These are phyloP conservation scores for Coemansia sp. DNA, from an alignment of 192 early-diverging fungal genomes.

Conservation along the genomic window DNA sequence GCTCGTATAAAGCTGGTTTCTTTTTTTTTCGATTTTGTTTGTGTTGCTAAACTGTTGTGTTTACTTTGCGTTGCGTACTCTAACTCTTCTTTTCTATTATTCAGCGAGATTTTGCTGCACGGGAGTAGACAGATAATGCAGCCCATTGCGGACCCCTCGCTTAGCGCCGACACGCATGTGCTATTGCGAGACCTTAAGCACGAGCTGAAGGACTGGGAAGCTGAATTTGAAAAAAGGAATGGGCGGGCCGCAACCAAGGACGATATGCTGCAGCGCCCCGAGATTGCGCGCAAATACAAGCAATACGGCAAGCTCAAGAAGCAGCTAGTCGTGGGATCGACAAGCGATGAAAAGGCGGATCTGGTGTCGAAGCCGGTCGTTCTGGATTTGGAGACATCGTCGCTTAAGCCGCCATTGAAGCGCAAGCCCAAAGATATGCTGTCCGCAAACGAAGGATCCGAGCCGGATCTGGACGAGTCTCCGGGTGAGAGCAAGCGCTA, in stretches of 20 bases:
- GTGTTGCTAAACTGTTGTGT: neutral
- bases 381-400: constrained; percentile 34
- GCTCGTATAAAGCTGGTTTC: too few species aligned
- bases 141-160: neutral
- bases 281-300: constrained; percentile 43
- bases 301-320: constrained; percentile 41
- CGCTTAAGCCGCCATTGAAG: constrained; percentile 23
- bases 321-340: neutral
- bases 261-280: constrained; percentile 26
- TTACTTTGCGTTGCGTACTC: too few species aligned
- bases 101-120: too few species aligned
- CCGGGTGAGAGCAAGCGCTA: neutral
- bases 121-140: constrained; percentile 1
- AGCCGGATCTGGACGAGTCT: neutral
- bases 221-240: constrained; percentile 25
- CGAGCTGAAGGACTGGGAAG: constrained; percentile 48
- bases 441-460: neutral
- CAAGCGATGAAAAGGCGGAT: neutral
- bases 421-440: constrained; percentile 1
- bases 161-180: constrained; percentile 3
- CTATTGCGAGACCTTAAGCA: constrained; percentile 36
- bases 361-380: neutral
- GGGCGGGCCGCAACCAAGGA: constrained; percentile 34
- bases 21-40: neutral
- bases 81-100: too few species aligned